These are phyloP conservation scores for Yamadazyma aaseri DNA, from an alignment of 1,139 yeast genomes.

Conservation along the genomic window DNA sequence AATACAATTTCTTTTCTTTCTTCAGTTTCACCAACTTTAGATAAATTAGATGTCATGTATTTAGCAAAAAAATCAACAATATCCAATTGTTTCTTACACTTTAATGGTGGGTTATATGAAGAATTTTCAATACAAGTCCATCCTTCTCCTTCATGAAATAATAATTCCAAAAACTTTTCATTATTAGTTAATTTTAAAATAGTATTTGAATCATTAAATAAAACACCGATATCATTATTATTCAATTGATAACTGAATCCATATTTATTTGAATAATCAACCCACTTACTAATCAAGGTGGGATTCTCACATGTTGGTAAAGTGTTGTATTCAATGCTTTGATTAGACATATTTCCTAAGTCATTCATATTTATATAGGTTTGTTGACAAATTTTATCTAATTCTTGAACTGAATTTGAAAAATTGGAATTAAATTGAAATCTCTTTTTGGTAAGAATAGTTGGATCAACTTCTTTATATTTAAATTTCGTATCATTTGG, in stretches of 20 bases:
- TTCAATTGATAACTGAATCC: constrained; percentile 94
- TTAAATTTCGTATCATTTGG: constrained; percentile 90
- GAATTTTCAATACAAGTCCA: constrained; percentile 72
- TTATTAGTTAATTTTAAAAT: constrained; percentile 67
- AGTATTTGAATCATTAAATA: constrained; percentile 81
- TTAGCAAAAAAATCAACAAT: constrained; percentile 82
- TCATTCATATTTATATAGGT: constrained; percentile 44
- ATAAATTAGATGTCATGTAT: constrained; percentile 78
- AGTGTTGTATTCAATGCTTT: constrained; percentile 33
- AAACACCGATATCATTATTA: constrained; percentile 89
- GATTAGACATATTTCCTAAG: constrained; percentile 35
- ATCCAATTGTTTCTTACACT: constrained; percentile 68
- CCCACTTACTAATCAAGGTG: constrained; percentile 90
- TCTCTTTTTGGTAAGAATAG: constrained; percentile 35
- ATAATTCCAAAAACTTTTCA: constrained; percentile 60
- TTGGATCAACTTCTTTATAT: constrained; percentile 68
- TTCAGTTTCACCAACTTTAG: constrained; percentile 66
- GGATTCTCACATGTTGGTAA: constrained; percentile 59
- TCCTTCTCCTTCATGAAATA: constrained; percentile 62
- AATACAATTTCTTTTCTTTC: constrained; percentile 64
- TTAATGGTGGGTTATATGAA: constrained; percentile 55
- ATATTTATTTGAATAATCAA: constrained; percentile 92
- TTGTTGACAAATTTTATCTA: constrained; percentile 40
- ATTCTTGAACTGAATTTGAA: constrained; percentile 37
- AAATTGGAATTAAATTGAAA: constrained; percentile 44